Conservation (phyloP, 169 alveolate species). For the Plasmodium adleri region DNA sequence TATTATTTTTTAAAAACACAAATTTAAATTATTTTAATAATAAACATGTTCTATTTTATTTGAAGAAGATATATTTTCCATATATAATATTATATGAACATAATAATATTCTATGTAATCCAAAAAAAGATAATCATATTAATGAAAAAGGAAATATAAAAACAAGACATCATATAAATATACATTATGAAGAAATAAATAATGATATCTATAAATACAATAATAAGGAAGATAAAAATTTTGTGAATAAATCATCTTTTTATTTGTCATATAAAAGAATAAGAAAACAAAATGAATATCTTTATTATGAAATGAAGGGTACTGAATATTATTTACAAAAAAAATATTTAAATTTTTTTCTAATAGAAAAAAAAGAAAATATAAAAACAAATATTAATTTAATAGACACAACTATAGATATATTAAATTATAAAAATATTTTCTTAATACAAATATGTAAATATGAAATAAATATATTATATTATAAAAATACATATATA, state of each 20-base stretch:
- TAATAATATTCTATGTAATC: background rate
- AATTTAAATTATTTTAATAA: constrained; percentile 12
- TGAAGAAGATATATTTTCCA: constrained; percentile 6
- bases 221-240: too few species aligned
- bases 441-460: constrained; percentile 25
- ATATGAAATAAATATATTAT: constrained; percentile 26
- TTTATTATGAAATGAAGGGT: background rate
- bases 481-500: constrained; percentile 30
- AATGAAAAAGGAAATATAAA: background rate
- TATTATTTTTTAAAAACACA: constrained; percentile 18
- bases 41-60: constrained; percentile 19
- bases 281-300: background rate
- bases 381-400: constrained; percentile 17
- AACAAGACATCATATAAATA: too few species aligned
- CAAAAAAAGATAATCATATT: background rate
- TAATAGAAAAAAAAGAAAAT: background rate
- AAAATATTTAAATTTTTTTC: constrained; percentile 7
- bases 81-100: background rate
- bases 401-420: constrained; percentile 1
- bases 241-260: background rate
- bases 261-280: background rate
- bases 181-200: too few species aligned
- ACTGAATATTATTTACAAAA: background rate
- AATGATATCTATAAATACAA: too few species aligned
- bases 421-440: constrained; percentile 7